A percentile compares a stretch with the other conserved stretches of the same genome.
phyloP scores from a whole-genome alignment of 1,139 yeast genomes.

The Saccharomyces hybrid region DNA sequence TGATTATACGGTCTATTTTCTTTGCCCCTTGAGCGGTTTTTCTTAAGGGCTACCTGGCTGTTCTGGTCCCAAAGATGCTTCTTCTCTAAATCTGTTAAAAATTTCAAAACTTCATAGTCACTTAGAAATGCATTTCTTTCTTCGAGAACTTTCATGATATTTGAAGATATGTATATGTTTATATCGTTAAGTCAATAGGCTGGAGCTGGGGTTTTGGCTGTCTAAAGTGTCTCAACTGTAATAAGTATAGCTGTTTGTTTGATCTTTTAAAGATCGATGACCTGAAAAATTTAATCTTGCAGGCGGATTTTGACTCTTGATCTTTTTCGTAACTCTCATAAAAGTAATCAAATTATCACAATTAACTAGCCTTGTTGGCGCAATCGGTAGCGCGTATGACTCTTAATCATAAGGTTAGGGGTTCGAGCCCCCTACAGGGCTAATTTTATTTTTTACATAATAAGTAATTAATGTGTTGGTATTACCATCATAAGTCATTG shows the following conservation, averaged over 20 bases:
- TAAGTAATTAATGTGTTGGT: too few relatives aligned
- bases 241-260: too few relatives aligned
- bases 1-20: slow-evolving; percentile 29
- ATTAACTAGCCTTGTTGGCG: slow-evolving; percentile 36
- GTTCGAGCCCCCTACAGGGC: slow-evolving; percentile 43
- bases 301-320: too few relatives aligned
- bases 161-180: too few relatives aligned
- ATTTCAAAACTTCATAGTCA: slow-evolving; percentile 32
- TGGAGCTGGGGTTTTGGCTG: too few relatives aligned
- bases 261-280: too few relatives aligned
- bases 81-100: slow-evolving; percentile 29
- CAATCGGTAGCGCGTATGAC: slow-evolving; percentile 43
- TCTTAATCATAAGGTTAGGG: slow-evolving; percentile 41
- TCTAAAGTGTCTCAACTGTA: too few relatives aligned
- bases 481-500: too few relatives aligned
- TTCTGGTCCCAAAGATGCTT: slow-evolving; percentile 34
- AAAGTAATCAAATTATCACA: too few relatives aligned
- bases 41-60: slow-evolving; percentile 9
- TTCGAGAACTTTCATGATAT: slow-evolving; percentile 27
- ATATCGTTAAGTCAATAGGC: too few relatives aligned
- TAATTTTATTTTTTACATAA: slow-evolving; percentile 3
- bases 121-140: slow-evolving; percentile 29
- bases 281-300: too few relatives aligned
- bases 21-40: slow-evolving; percentile 31
- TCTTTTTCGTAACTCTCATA: too few relatives aligned